Evolutionary conservation across 2,329 filamentous ascomycete genomes (phyloP).

Genomic region (Ceratocystis lukuohia): DNA sequence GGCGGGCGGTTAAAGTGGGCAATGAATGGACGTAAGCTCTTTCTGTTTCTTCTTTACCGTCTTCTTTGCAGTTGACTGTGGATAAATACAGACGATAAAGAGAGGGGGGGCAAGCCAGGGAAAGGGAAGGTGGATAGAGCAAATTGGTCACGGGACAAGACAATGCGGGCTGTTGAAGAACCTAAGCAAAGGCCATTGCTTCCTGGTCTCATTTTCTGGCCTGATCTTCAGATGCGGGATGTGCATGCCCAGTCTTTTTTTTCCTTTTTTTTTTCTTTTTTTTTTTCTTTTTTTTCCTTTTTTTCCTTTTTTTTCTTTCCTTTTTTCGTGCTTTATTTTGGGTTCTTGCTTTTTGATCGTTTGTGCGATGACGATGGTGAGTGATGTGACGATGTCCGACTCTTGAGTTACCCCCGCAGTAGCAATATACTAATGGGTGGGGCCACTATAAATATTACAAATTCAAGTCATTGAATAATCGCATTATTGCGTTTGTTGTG

Average conservation of each 20-base stretch:
- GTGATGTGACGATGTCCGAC: neutral
- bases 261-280: neutral
- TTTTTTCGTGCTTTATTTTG: neutral
- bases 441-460: neutral
- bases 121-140: neutral
- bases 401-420: neutral
- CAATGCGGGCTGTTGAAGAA: neutral
- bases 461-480: neutral
- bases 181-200: neutral
- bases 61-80: slow-evolving; percentile 4
- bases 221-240: neutral
- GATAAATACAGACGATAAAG: neutral
- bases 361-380: neutral
- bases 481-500: neutral
- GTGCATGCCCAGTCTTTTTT: neutral
- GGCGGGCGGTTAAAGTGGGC: neutral
- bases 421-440: neutral
- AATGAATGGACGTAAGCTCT: neutral
- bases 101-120: neutral
- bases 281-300: neutral
- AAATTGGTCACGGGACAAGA: neutral
- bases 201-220: slow-evolving; percentile 3
- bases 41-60: neutral
- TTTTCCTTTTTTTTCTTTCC: neutral
- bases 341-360: neutral